A percentile compares a stretch with the other conserved stretches of the same genome.
Evolutionary conservation across 2,329 filamentous ascomycete species (phyloP).

Genomic region (Oidium heveae): DNA sequence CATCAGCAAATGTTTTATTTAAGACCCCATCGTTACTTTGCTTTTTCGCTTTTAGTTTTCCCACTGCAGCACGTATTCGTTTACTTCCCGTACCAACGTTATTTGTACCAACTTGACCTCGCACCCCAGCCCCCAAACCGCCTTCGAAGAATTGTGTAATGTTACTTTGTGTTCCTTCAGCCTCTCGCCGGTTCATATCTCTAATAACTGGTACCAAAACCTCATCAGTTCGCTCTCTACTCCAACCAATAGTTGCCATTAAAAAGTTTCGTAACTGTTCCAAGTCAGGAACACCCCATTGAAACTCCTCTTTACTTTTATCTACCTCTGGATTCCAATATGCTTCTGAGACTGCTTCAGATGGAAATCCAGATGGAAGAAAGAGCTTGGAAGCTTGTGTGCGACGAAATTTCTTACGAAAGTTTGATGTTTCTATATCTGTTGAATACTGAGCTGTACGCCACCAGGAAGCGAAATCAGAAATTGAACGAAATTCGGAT

Average conservation of each 20-base stretch:
- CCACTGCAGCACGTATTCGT: constrained; percentile 52
- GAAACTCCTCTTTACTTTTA: constrained; percentile 48
- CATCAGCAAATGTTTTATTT: constrained; percentile 11
- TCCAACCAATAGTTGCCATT: constrained; percentile 85
- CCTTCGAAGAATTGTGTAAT: constrained; percentile 86
- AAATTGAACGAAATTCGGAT: constrained; percentile 47
- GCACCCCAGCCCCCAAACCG: constrained; percentile 37
- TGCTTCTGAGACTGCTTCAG: constrained; percentile 50
- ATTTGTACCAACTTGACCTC: constrained; percentile 25
- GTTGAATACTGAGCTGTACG: constrained; percentile 42
- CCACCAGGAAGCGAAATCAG: constrained; percentile 73
- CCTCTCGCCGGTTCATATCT: constrained; percentile 75
- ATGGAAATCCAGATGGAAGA: constrained; percentile 57
- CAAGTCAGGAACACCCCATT: constrained; percentile 89
- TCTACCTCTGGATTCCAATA: constrained; percentile 80
- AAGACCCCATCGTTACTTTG: constrained; percentile 1
- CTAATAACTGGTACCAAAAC: constrained; percentile 83
- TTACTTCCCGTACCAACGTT: constrained; percentile 41
- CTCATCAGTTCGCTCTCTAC: constrained; percentile 75
- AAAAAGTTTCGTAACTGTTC: constrained; percentile 63
- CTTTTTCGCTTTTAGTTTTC: constrained; percentile 31
- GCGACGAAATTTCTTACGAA: constrained; percentile 69
- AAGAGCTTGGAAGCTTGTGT: constrained; percentile 65
- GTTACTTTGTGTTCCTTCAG: constrained; percentile 84
- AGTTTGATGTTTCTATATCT: constrained; percentile 25